These are phyloP conservation scores for Solanum hybrid DNA, from an alignment of 305 asterid species.

Conservation along the genomic window DNA sequence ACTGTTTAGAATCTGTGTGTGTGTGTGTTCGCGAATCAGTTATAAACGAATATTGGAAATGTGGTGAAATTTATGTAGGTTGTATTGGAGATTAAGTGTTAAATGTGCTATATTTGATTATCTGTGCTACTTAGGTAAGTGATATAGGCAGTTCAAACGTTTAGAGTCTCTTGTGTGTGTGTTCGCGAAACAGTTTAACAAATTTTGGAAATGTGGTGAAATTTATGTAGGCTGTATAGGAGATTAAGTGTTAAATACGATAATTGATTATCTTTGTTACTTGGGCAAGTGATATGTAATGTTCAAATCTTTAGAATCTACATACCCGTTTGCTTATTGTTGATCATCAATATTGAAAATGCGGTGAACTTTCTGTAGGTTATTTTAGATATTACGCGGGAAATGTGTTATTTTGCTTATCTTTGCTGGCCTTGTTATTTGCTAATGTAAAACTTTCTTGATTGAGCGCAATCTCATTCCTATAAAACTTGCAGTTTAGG, in stretches of 20 bases:
- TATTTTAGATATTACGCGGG: background rate
- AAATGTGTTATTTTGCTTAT: background rate
- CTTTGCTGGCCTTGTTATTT: background rate
- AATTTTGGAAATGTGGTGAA: background rate
- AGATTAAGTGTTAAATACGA: background rate
- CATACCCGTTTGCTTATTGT: background rate
- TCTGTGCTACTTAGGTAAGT: background rate
- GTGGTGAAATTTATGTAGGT: background rate
- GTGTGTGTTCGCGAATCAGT: background rate
- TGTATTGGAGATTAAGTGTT: background rate
- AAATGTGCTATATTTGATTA: background rate
- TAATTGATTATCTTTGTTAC: slow-evolving; percentile 13
- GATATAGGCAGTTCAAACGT: background rate
- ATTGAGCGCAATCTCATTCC: slow-evolving; percentile 33
- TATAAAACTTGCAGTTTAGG: slow-evolving; percentile 70
- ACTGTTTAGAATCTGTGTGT: background rate
- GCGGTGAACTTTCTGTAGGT: background rate
- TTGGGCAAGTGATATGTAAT: slow-evolving; percentile 44
- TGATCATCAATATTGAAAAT: background rate
- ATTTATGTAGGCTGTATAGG: background rate
- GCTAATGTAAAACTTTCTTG: background rate
- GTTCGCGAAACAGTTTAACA: background rate
- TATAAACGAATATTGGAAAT: background rate
- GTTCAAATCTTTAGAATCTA: background rate
- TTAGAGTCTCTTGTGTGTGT: background rate